Conservation (phyloP, 345 rosid genomes). For the Ceriops tagal region DNA sequence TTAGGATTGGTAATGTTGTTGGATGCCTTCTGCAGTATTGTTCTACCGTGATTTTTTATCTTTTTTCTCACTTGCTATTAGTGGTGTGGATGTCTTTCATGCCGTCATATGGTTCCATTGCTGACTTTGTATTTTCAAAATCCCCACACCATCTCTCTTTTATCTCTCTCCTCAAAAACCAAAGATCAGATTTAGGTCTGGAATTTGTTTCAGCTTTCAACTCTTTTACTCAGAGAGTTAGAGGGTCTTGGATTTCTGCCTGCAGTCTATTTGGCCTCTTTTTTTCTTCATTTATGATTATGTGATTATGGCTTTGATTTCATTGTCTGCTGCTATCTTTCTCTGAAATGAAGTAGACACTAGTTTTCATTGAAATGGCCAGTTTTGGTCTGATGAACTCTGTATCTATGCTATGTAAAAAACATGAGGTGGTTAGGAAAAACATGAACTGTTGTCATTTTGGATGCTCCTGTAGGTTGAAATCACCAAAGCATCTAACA, state of each 20-base stretch:
- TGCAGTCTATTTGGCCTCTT: not conserved
- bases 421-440: not conserved
- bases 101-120: no score
- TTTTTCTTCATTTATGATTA: not conserved
- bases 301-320: not conserved
- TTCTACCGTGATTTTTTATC: no score
- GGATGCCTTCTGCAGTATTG: no score
- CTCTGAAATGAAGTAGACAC: not conserved
- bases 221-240: no score
- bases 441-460: not conserved
- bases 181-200: no score
- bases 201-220: no score
- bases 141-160: no score
- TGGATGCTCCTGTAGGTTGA: not conserved
- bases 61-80: no score
- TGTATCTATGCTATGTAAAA: not conserved
- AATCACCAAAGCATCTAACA: not conserved
- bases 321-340: not conserved
- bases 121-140: no score
- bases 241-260: no score
- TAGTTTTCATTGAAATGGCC: not conserved
- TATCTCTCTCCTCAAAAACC: no score
- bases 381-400: not conserved
- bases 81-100: no score
- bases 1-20: not conserved